Base-by-base conservation (phyloP, 2,329 filamentous ascomycete genomes). In the Neurospora crassa region DNA sequence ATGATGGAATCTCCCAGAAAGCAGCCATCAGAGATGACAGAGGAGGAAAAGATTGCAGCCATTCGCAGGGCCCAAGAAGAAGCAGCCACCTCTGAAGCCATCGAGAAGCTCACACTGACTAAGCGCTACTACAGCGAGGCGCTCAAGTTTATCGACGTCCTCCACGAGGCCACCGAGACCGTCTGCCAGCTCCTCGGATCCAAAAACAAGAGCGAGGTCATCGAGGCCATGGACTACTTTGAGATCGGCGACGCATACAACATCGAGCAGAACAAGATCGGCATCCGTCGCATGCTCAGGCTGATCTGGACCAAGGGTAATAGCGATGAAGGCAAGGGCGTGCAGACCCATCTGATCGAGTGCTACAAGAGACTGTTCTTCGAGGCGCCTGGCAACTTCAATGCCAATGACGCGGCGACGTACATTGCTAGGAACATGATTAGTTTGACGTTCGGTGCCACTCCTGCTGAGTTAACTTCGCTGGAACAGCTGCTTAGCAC, bases 241-340 rank as follows among this genome's bases (percentile, higher is more conserved):
- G 94, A 96, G 76, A 89, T 97, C 67, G 91, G 96, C 67, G 94
- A 99, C 79, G 95, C 94, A 6, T 98, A 98, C 85, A 96, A 96
- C 80, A 91, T 99, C 72, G 92, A 97, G 80, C 93, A 96, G 75
- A 94, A 96, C 78, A 94, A 97, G 80, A 83, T 91, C 47, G 96
- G 96, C 71, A 98, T 99, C 78, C 89, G 95, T 72, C 91, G 94
- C 71, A 99, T 99, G 96, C 86, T 99, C 74, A 91, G 95, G 70
- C 86, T 99, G 24, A 99, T 99, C 80, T 99, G 96, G 96, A 99
- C 96, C 74, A 99, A 99, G 82, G 95, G 96, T 76, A 99, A 98
- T 82, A 98, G 94, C 77, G 96, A 99, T 78, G 96, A 99, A 84
- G 96, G 96, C 77, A 99, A 98, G 82, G 96, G 96, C 71, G 94